Base-by-base conservation (phyloP, 2,329 filamentous ascomycete species). In the Claviceps purpurea region DNA sequence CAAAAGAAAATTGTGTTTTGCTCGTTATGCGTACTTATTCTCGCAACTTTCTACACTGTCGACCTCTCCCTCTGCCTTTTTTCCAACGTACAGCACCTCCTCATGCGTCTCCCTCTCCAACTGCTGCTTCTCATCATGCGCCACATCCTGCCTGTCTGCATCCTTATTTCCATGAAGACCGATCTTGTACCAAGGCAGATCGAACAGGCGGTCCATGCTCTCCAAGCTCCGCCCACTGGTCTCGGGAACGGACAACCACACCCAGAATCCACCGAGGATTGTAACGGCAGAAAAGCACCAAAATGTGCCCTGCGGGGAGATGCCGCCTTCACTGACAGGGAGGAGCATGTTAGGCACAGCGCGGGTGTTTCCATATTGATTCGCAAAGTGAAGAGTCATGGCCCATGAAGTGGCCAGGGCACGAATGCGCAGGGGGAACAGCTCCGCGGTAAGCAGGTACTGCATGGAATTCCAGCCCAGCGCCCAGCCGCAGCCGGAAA, bases 341-440 rank as follows among this genome's bases (percentile, higher is more conserved):
- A 89, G 72, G 45, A 90, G 77, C 84, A 89, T 87, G 57, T 81
- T 78, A 1, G 85, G 86, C 0, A 89, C 82, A 0, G 86, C 84
- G 39, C 86, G 82, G 1, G 80, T 76, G 69, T 87, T 89, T 26
- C 85, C 86, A 62, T 87, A 89, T 66, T 89, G 84, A 65, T 87
- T 87, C 54, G 77, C 82, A 62, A 89, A 89, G 66, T 90, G 85
- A 54, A 89, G 76, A 0, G 81, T 85, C 86, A 89, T 89, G 47
- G 83, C 80, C 61, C 85, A 74, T 0, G 80, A 85, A 0, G 83
- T 85, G 20, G 82, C 79, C 10, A 89, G 68, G 4, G 85, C 84
- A 52, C 86, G 79, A 49, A 90, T 81, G 3, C 85, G 77, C 10
- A 89, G 74, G 1, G 86, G 85, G 70, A 87, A 90, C 55, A 90